Evolutionary conservation across 2,329 filamentous ascomycete genomes (phyloP), one percentile per base, ranked within the genome.

Genomic region (Cladophialophora immunda): DNA sequence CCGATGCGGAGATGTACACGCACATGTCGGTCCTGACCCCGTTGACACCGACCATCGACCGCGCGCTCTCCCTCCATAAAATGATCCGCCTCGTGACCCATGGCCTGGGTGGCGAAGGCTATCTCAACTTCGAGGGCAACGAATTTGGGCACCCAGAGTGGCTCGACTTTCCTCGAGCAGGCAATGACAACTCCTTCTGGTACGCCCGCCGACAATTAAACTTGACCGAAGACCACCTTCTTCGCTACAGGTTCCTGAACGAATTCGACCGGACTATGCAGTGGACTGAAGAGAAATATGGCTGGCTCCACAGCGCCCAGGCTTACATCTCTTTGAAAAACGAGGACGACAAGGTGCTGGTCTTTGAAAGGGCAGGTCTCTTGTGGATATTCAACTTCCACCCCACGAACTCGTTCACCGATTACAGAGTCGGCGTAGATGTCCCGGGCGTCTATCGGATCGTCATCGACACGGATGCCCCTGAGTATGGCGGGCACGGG

Each of bases 61-160:
- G 95, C 58, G 95, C 95, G 62, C 91, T 99, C 83, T 87, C 92
- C 3, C 83, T 99, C 41, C 95, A 99, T 86, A 99, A 99, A 84
- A 91, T 99, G 91, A 97, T 99, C 75, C 91, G 95, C 15, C 87
- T 99, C 17, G 83, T 99, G 70, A 98, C 95, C 1, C 94, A 99
- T 77, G 87, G 86, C 50, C 87, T 99, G 17, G 95, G 95, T 66
- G 95, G 95, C 63, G 95, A 99, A 80, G 95, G 94, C 45, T 99
- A 97, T 76, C 90, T 99, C 61, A 99, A 98, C 82, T 99, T 99
- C 74, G 94, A 97, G 81, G 95, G 95, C 68, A 99, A 99, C 79
- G 95, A 99, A 80, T 99, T 99, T 76, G 95, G 95, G 0, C 95
- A 99, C 77, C 95, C 95, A 0, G 95, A 99, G 80, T 99, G 95